Base-by-base conservation (phyloP, 805 yeast genomes). In the Candida railenensis region DNA sequence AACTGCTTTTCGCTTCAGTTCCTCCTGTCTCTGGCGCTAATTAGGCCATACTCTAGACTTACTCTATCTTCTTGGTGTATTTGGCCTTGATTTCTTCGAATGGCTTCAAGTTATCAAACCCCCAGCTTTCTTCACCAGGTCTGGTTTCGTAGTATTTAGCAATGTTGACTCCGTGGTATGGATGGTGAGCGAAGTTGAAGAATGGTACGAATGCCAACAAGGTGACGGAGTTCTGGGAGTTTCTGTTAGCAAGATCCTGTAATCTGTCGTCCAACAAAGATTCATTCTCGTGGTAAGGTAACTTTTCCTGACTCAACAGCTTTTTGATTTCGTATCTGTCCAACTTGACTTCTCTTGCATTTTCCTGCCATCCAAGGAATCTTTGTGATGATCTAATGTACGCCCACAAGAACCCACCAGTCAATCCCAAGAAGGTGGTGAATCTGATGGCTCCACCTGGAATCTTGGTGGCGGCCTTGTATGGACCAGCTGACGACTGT, bases 111-210 rank as follows among this genome's bases (percentile, higher is more conserved):
- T 51, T 53, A 12, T 50, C 48, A 52, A 78, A 76, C 4, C 81
- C 82, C 83, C 83, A 78, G 22, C 62, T 69, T 62, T 78, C 83
- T 62, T 78, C 83, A 41, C 83, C 83, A 4, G 78, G 77, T 58
- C 85, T 72, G 44, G 65, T 71, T 60, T 77, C 82, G 50, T 76
- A 75, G 52, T 82, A 85, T 58, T 74, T 82, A 58, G 74, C 73
- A 49, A 85, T 71, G 58, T 83, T 85, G 48, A 87, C 82, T 21
- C 92, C 94, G 65, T 88, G 96, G 70, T 81, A 83, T 55, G 87
- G 89, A 66, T 88, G 96, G 62, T 81, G 69, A 40, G 82, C 89
- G 51, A 86, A 71, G 69, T 89, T 89, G 74, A 89, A 87, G 89
- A 89, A 83, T 20, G 96, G 96, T 57, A 88, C 64, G 50, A 86